Evolutionary conservation across 768 basidiomycete species (phyloP).

Genomic region (Rhodotorula diobovata): DNA sequence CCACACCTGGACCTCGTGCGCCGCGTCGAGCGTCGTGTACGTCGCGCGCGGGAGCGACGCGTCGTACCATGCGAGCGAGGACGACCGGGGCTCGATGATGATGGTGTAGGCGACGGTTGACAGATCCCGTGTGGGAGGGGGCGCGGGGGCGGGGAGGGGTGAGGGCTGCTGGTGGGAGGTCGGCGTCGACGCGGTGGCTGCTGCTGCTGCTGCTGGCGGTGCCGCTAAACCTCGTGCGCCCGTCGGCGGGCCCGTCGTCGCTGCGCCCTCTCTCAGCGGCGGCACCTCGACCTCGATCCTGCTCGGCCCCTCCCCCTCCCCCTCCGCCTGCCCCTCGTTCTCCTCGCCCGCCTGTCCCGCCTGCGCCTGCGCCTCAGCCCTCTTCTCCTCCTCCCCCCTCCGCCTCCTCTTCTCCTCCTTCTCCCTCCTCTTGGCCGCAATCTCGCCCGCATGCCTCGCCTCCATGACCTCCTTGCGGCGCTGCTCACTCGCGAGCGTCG

Average conservation of each 20-base stretch:
- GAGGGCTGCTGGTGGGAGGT: too few species aligned
- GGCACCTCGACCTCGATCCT: constrained; percentile 24
- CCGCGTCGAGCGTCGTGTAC: constrained; percentile 59
- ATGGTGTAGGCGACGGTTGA: constrained; percentile 38
- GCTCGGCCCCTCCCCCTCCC: not conserved
- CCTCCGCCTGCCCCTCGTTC: not conserved
- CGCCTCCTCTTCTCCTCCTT: constrained; percentile 27
- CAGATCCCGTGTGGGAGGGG: not conserved
- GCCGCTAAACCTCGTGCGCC: too few species aligned
- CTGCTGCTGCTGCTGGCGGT: constrained; percentile 24
- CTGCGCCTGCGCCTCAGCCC: constrained; percentile 59
- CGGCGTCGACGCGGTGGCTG: too few species aligned
- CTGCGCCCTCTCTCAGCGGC: constrained; percentile 3
- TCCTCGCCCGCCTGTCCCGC: constrained; percentile 49
- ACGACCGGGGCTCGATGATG: constrained; percentile 63
- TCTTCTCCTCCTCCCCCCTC: constrained; percentile 59
- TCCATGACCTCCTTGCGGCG: constrained; percentile 55
- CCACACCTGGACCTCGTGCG: constrained; percentile 66
- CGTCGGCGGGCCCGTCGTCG: constrained; percentile 53
- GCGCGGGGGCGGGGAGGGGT: constrained; percentile 61
- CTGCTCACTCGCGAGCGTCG: constrained; percentile 51
- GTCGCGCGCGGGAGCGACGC: constrained; percentile 44
- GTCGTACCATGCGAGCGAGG: constrained; percentile 65
- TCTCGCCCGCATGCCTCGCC: constrained; percentile 54
- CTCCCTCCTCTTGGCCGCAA: constrained; percentile 48